phyloP scores from a whole-genome alignment of 73 alveolate genomes.

The Paramecium sexaurelia region DNA sequence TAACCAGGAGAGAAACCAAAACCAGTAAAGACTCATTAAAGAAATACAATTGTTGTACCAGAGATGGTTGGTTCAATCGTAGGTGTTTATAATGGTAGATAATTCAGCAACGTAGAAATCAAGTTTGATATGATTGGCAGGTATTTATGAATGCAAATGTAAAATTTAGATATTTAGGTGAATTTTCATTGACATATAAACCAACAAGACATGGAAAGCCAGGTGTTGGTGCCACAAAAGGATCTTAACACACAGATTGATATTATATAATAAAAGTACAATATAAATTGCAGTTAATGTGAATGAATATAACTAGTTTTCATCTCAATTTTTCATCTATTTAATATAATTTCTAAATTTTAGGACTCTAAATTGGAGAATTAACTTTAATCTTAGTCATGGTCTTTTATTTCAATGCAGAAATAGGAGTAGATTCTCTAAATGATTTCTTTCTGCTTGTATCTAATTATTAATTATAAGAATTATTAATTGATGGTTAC shows the following conservation, averaged over 20 bases:
- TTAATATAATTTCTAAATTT: background rate
- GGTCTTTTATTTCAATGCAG: background rate
- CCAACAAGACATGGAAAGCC: constrained; percentile 82
- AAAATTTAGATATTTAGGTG: constrained; percentile 72
- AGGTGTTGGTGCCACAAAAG: constrained; percentile 83
- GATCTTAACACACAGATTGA: constrained; percentile 63
- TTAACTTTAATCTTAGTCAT: background rate
- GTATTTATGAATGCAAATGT: background rate
- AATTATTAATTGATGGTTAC: background rate
- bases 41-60: constrained; percentile 93
- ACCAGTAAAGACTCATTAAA: constrained; percentile 95
- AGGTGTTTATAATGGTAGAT: constrained; percentile 92
- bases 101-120: constrained; percentile 91
- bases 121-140: constrained; percentile 97
- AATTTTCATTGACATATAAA: constrained; percentile 78
- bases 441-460: constrained; percentile 23
- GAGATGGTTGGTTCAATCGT: constrained; percentile 94
- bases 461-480: background rate
- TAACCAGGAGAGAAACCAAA: constrained; percentile 95
- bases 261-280: constrained; percentile 22
- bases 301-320: background rate
- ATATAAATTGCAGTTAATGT: background rate
- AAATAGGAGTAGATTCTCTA: constrained; percentile 9
- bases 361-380: background rate
- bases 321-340: constrained; percentile 18